Conservation (phyloP, 495 filamentous ascomycete genomes). For the Aspergillus avenaceus region DNA sequence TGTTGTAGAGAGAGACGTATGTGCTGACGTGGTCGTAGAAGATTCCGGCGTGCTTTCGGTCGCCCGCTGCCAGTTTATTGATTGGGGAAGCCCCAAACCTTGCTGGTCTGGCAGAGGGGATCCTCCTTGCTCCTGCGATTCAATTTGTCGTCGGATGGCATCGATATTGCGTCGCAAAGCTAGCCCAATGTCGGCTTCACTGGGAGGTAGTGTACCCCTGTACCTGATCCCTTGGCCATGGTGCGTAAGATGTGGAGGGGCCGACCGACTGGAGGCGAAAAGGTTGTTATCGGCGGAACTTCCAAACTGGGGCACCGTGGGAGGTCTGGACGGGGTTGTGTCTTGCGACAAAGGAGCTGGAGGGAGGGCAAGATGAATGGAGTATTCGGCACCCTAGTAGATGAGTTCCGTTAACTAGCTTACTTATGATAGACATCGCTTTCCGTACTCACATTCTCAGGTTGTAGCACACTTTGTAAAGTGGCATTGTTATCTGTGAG, state of each 20-base stretch:
- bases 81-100: slow-evolving; percentile 12
- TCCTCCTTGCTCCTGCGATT: slow-evolving; percentile 10
- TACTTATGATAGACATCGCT: too few relatives aligned
- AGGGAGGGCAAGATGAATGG: slow-evolving; percentile 62
- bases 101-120: not conserved
- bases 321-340: slow-evolving; percentile 3
- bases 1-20: slow-evolving; percentile 1
- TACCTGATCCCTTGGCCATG: slow-evolving; percentile 12
- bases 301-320: not conserved
- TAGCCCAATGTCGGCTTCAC: slow-evolving; percentile 15
- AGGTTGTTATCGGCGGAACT: slow-evolving; percentile 1
- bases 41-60: slow-evolving; percentile 13
- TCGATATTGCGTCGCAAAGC: slow-evolving; percentile 17
- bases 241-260: slow-evolving; percentile 5
- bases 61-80: slow-evolving; percentile 16
- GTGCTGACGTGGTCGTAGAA: slow-evolving; percentile 10
- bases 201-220: slow-evolving; percentile 8
- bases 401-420: slow-evolving; percentile 25
- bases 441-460: slow-evolving; percentile 52
- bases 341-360: slow-evolving; percentile 21
- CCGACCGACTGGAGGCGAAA: slow-evolving; percentile 3
- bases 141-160: slow-evolving; percentile 17
- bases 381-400: slow-evolving; percentile 34
- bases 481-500: slow-evolving; percentile 50
- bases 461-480: slow-evolving; percentile 54